Percentiles rank a stretch among this genome's conserved stretches.
Evolutionary conservation across 2,329 filamentous ascomycete genomes (phyloP).

Genomic region (Monilinia laxa): DNA sequence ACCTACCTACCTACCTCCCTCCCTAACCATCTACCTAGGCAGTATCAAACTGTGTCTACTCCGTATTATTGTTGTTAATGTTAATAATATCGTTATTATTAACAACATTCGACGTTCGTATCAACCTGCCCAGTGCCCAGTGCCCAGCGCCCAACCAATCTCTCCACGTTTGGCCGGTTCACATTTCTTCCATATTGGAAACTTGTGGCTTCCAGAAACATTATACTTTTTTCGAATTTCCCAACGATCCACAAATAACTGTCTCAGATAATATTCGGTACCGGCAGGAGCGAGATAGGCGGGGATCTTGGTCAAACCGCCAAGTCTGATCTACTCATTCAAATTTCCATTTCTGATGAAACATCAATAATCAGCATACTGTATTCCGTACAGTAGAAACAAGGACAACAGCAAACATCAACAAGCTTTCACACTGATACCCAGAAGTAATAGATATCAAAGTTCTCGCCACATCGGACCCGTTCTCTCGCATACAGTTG

Average conservation of each 20-base stretch:
- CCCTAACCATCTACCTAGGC: too few species aligned
- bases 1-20: too few species aligned
- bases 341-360: not conserved
- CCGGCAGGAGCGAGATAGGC: not conserved
- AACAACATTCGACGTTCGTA: not conserved
- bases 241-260: not conserved
- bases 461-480: slow-evolving; percentile 6
- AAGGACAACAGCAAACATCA: too few species aligned
- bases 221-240: not conserved
- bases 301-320: slow-evolving; percentile 6
- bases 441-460: not conserved
- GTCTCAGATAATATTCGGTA: not conserved
- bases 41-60: too few species aligned
- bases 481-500: not conserved
- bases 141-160: not conserved
- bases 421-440: too few species aligned
- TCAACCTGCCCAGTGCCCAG: not conserved
- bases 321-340: not conserved
- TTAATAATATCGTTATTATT: too few species aligned
- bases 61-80: too few species aligned
- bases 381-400: too few species aligned
- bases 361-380: not conserved
- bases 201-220: slow-evolving; percentile 12
- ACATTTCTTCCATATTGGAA: not conserved
- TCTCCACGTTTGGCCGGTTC: not conserved